Percentiles rank a stretch among this genome's conserved stretches.
Evolutionary conservation across 371 early-diverging fungal species (phyloP).

Genomic region (Cokeromyces recurvatus): DNA sequence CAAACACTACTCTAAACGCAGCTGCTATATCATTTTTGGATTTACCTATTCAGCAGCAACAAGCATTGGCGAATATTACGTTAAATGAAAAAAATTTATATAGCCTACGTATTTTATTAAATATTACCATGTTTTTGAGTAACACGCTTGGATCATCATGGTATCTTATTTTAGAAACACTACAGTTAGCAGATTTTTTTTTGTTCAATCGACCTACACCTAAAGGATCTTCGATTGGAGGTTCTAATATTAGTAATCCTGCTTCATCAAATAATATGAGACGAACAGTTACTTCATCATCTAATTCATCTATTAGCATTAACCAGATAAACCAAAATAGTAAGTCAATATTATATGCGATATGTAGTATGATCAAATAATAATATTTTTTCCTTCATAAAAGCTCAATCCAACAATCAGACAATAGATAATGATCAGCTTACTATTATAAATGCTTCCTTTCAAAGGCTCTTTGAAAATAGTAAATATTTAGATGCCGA

Average conservation of each 20-base stretch:
- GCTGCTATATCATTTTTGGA: constrained; percentile 30
- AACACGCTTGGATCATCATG: constrained; percentile 78
- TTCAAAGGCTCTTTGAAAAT: constrained; percentile 74
- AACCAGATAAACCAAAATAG: not conserved
- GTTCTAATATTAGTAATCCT: not conserved
- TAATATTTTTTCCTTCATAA: too few relatives aligned
- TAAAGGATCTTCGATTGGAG: constrained; percentile 21
- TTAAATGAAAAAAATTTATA: constrained; percentile 77
- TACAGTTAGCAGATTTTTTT: constrained; percentile 77
- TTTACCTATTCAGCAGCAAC: constrained; percentile 40
- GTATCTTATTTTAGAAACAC: constrained; percentile 83
- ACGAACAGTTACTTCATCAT: constrained; percentile 24
- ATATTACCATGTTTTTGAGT: constrained; percentile 71
- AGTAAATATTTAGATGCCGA: constrained; percentile 57
- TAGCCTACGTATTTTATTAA: constrained; percentile 71
- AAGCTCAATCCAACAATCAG: constrained; percentile 19
- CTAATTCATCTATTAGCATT: not conserved
- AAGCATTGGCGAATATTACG: constrained; percentile 33
- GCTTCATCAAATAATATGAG: constrained; percentile 11
- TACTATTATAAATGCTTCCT: constrained; percentile 45
- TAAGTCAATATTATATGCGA: too few relatives aligned
- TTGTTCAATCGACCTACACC: constrained; percentile 44
- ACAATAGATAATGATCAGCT: constrained; percentile 50
- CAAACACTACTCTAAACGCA: constrained; percentile 1
- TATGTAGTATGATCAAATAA: too few relatives aligned